phyloP scores from a whole-genome alignment of 768 basidiomycete species.

The Amanita polypyramis region DNA sequence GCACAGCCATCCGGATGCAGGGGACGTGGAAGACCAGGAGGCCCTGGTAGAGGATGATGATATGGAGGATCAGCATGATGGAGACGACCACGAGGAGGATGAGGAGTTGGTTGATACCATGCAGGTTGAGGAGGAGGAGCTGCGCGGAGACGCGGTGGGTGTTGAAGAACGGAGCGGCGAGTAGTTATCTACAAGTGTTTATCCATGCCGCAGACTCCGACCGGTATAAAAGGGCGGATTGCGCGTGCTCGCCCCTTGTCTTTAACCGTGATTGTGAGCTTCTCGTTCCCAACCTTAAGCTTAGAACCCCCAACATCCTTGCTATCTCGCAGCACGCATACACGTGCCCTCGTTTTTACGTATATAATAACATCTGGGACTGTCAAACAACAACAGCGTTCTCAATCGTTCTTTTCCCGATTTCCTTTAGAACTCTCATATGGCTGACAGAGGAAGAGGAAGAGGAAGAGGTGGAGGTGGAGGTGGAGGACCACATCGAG shows the following conservation, averaged over 20 bases:
- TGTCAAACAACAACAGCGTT: not conserved
- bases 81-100: no score
- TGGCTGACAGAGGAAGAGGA: slow-evolving; percentile 10
- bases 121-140: slow-evolving; percentile 34
- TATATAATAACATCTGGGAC: not conserved
- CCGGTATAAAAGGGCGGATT: not conserved
- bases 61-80: slow-evolving; percentile 24
- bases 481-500: slow-evolving; percentile 10
- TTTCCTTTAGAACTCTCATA: not conserved
- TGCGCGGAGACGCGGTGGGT: slow-evolving; percentile 25
- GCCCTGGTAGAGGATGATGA: slow-evolving; percentile 14
- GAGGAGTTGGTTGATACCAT: slow-evolving; percentile 31
- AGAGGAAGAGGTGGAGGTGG: slow-evolving; percentile 18
- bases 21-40: slow-evolving; percentile 8
- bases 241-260: not conserved
- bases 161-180: slow-evolving; percentile 20
- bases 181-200: not conserved
- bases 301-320: slow-evolving; percentile 4
- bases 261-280: slow-evolving; percentile 6
- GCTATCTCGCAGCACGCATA: not conserved
- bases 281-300: slow-evolving; percentile 5
- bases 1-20: slow-evolving; percentile 25
- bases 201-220: not conserved
- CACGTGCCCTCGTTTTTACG: not conserved
- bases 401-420: not conserved